phyloP scores from a whole-genome alignment of 805 yeast genomes.

The Maudiozyma turicensis region DNA sequence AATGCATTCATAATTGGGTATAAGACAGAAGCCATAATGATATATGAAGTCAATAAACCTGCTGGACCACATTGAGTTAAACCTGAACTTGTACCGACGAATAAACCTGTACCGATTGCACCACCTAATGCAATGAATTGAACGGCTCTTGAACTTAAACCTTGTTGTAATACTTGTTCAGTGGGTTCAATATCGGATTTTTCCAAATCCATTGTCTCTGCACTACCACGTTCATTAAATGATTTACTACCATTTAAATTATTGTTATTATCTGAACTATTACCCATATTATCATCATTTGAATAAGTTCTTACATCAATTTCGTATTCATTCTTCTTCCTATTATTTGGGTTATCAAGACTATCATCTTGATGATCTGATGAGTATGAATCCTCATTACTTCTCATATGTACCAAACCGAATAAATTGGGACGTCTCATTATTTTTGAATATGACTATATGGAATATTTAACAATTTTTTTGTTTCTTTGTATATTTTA shows the following conservation, averaged over 20 bases:
- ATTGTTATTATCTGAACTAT: not conserved
- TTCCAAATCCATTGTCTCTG: not conserved
- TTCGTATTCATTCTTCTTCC: not conserved
- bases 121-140: constrained; percentile 81
- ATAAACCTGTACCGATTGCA: constrained; percentile 74
- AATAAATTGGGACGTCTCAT: not conserved
- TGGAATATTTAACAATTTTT: not conserved
- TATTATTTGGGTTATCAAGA: not conserved
- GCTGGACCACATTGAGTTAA: constrained; percentile 68
- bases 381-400: not conserved
- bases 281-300: not conserved
- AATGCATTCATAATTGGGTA: constrained; percentile 55
- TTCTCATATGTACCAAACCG: not conserved
- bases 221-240: not conserved
- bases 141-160: constrained; percentile 51
- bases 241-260: not conserved
- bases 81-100: constrained; percentile 63
- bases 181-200: not conserved
- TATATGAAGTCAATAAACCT: constrained; percentile 49
- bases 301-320: not conserved
- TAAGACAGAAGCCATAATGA: constrained; percentile 52
- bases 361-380: not conserved
- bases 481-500: not conserved
- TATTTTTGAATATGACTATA: not conserved
- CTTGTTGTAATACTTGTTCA: constrained; percentile 12